Percentiles rank a stretch among this genome's conserved stretches.
These are phyloP conservation scores for Zasmidium cellare DNA, from an alignment of 2,329 filamentous ascomycete species.

Conservation along the genomic window DNA sequence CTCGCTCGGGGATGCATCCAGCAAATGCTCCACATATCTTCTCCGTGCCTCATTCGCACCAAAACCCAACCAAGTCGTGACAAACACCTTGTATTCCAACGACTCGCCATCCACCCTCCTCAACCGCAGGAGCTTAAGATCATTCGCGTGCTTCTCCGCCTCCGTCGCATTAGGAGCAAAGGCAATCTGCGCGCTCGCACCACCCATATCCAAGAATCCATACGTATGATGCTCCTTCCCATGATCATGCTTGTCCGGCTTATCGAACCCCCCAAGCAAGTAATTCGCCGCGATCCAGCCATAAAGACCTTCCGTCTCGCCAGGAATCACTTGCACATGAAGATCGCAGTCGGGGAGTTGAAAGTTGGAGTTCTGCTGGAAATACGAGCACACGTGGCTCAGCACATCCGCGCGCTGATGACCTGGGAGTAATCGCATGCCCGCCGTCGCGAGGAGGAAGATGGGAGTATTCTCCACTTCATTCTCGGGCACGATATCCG, in stretches of 20 bases:
- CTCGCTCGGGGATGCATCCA: conserved; percentile 61
- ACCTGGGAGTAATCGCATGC: conserved; percentile 82
- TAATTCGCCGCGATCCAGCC: conserved; percentile 99
- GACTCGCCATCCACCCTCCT: conserved; percentile 76
- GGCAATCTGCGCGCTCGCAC: conserved; percentile 94
- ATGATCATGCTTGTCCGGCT: conserved; percentile 70
- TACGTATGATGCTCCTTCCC: conserved; percentile 92
- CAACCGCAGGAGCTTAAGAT: conserved; percentile 82
- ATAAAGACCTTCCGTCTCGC: conserved; percentile 93
- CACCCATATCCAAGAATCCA: conserved; percentile 97
- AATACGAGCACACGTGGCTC: conserved; percentile 77
- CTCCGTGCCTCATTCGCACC: conserved; percentile 91
- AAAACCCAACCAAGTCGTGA: conserved; percentile 94
- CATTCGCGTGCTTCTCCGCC: conserved; percentile 81
- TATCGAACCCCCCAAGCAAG: conserved; percentile 84
- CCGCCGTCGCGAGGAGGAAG: conserved; percentile 92
- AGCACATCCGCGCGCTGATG: conserved; percentile 72
- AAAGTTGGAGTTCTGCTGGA: conserved; percentile 74
- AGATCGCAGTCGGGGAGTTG: conserved; percentile 83
- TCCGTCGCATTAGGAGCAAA: conserved; percentile 95
- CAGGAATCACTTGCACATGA: conserved; percentile 91
- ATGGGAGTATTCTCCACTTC: conserved; percentile 83
- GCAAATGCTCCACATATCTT: conserved; percentile 77
- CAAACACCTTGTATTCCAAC: conserved; percentile 85
- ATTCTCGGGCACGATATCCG: conserved; percentile 71